phyloP scores from a whole-genome alignment of 2,329 filamentous ascomycete species.

The Aspergillus japonicus region DNA sequence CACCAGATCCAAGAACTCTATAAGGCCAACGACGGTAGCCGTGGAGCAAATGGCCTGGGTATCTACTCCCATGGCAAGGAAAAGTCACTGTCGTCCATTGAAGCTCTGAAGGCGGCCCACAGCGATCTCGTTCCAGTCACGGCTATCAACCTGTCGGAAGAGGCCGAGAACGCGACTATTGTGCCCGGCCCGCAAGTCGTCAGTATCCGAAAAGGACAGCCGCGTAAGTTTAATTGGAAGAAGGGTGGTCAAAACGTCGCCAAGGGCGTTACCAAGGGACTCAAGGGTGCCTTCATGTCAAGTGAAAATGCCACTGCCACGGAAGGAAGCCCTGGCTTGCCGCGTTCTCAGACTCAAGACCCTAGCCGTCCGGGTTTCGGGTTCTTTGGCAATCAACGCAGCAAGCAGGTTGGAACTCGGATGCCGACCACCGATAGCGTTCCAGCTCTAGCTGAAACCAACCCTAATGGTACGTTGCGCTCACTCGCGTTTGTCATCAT shows the following conservation, averaged over 20 bases:
- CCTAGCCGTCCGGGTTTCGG: conserved; percentile 63
- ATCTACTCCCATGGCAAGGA: conserved; percentile 60
- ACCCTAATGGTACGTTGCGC: conserved; percentile 37
- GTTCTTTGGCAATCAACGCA: conserved; percentile 62
- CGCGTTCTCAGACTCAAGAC: conserved; percentile 44
- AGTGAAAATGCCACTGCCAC: conserved; percentile 54
- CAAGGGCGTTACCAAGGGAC: conserved; percentile 89
- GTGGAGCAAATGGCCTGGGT: conserved; percentile 55
- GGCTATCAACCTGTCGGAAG: conserved; percentile 58
- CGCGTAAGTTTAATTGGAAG: conserved; percentile 99
- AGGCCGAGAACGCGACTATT: conserved; percentile 60
- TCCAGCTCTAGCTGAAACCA: conserved; percentile 39
- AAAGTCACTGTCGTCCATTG: conserved; percentile 47
- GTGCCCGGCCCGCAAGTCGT: conserved; percentile 83
- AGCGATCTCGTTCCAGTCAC: conserved; percentile 57
- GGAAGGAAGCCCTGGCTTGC: conserved; percentile 30
- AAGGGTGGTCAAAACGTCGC: conserved; percentile 91
- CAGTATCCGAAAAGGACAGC: conserved; percentile 89
- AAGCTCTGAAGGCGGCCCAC: conserved; percentile 45
- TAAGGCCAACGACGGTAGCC: conserved; percentile 61
- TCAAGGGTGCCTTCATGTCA: conserved; percentile 85
- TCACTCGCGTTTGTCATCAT: background rate
- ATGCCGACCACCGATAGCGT: conserved; percentile 46
- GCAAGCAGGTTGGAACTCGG: conserved; percentile 40
- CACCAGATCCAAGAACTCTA: conserved; percentile 92